These are phyloP conservation scores for Thraustotheca clavata DNA, from an alignment of 352 stramenopile genomes.

Conservation along the genomic window DNA sequence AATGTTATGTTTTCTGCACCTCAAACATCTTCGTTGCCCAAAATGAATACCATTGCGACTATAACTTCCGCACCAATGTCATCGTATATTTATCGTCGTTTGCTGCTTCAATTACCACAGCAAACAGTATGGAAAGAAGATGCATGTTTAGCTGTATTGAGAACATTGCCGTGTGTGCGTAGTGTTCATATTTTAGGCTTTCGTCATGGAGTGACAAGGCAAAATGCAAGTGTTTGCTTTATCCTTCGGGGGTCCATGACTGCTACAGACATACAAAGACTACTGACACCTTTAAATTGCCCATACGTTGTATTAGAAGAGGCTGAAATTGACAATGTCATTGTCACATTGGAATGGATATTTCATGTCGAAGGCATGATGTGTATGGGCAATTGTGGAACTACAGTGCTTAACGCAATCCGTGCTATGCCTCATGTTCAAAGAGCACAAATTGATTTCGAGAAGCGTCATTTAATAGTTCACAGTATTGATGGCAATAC, in stretches of 20 bases:
- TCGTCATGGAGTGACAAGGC: neutral
- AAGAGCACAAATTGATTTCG: constrained; percentile 44
- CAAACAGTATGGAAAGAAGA: neutral
- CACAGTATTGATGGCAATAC: constrained; percentile 28
- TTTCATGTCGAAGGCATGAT: constrained; percentile 70
- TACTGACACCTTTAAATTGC: neutral
- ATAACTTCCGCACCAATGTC: neutral
- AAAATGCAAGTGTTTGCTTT: constrained; percentile 7
- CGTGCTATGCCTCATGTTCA: constrained; percentile 37
- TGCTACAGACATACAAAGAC: neutral
- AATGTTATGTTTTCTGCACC: neutral
- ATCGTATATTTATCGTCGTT: constrained; percentile 7
- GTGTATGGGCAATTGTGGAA: constrained; percentile 66
- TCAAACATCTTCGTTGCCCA: neutral
- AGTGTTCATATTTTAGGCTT: constrained; percentile 37
- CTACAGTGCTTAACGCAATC: constrained; percentile 56
- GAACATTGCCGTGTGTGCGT: constrained; percentile 29
- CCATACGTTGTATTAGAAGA: constrained; percentile 8
- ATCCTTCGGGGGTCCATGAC: neutral
- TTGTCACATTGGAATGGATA: neutral
- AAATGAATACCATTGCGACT: neutral
- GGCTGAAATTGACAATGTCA: neutral
- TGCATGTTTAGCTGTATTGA: constrained; percentile 34
- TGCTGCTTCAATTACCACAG: constrained; percentile 19
- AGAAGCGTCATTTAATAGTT: constrained; percentile 45